phyloP scores from a whole-genome alignment of 305 asterid genomes.

The Solanum hybrid region DNA sequence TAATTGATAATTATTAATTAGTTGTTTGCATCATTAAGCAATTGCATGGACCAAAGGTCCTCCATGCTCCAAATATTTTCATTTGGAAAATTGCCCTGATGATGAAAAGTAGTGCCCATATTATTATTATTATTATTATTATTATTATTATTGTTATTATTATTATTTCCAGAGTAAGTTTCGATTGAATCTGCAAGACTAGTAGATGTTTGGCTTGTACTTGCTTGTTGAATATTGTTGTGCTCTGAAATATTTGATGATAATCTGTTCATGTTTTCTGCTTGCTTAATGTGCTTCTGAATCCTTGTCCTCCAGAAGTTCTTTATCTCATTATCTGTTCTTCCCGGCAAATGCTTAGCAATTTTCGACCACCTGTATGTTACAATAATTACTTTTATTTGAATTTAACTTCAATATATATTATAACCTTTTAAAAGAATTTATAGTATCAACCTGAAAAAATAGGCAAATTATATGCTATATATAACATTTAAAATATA shows the following conservation, averaged over 20 bases:
- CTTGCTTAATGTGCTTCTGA: slow-evolving; percentile 70
- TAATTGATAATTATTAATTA: slow-evolving; percentile 4
- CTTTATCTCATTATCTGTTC: slow-evolving; percentile 89
- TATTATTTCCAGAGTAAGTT: slow-evolving; percentile 32
- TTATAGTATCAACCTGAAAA: not conserved
- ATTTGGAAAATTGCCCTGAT: slow-evolving; percentile 39
- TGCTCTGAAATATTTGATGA: slow-evolving; percentile 16
- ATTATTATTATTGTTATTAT: not conserved
- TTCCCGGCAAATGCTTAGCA: slow-evolving; percentile 82
- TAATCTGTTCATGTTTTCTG: slow-evolving; percentile 29
- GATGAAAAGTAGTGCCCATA: slow-evolving; percentile 29
- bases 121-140: not conserved
- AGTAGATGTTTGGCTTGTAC: slow-evolving; percentile 48
- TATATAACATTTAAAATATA: not conserved
- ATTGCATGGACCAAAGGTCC: slow-evolving; percentile 84
- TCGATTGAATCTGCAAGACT: slow-evolving; percentile 37
- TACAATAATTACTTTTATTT: not conserved
- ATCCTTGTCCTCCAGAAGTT: slow-evolving; percentile 93
- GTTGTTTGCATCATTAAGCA: slow-evolving; percentile 47
- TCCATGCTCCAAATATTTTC: slow-evolving; percentile 84
- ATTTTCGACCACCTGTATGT: slow-evolving; percentile 67
- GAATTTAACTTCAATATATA: not conserved
- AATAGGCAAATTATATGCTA: not conserved
- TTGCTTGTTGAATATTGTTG: slow-evolving; percentile 27
- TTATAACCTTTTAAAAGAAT: not conserved